Evolutionary conservation across 306 rosid species (phyloP).

Genomic region (Corylus heterophylla): DNA sequence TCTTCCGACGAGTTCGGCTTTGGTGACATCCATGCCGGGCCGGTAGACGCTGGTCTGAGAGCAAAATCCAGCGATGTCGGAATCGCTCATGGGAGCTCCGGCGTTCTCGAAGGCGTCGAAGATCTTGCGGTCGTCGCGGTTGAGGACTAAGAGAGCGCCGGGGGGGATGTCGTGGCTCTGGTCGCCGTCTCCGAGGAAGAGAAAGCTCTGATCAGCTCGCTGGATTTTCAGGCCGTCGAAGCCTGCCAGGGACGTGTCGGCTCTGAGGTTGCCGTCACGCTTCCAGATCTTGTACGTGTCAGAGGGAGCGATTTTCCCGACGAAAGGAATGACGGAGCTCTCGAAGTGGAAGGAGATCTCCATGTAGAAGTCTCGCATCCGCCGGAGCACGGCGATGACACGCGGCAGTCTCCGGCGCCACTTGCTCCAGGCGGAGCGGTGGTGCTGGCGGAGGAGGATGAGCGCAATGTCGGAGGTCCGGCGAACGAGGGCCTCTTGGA

Average conservation of each 20-base stretch:
- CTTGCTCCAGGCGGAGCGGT: constrained; percentile 85
- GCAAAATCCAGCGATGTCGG: constrained; percentile 76
- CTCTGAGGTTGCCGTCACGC: constrained; percentile 87
- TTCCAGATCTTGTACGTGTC: constrained; percentile 95
- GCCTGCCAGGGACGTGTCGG: constrained; percentile 83
- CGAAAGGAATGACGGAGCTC: constrained; percentile 95
- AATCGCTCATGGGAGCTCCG: constrained; percentile 71
- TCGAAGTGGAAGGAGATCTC: constrained; percentile 91
- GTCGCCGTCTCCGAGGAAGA: constrained; percentile 90
- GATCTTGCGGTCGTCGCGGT: constrained; percentile 68
- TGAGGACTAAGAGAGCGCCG: constrained; percentile 72
- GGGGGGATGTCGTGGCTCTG: constrained; percentile 40
- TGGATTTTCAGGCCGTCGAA: constrained; percentile 93
- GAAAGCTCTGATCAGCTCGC: constrained; percentile 93
- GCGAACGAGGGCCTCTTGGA: constrained; percentile 89
- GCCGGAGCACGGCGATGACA: constrained; percentile 67
- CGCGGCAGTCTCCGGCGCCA: constrained; percentile 96
- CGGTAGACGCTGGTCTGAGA: constrained; percentile 84
- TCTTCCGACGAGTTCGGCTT: constrained; percentile 78
- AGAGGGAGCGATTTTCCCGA: constrained; percentile 87
- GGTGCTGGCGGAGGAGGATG: constrained; percentile 66
- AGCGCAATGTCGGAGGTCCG: constrained; percentile 71
- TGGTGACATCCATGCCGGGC: constrained; percentile 95
- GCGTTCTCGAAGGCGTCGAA: constrained; percentile 90
- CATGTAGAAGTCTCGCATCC: constrained; percentile 98